phyloP scores from a whole-genome alignment of 169 alveolate genomes.

The Sarcocystis neurona region DNA sequence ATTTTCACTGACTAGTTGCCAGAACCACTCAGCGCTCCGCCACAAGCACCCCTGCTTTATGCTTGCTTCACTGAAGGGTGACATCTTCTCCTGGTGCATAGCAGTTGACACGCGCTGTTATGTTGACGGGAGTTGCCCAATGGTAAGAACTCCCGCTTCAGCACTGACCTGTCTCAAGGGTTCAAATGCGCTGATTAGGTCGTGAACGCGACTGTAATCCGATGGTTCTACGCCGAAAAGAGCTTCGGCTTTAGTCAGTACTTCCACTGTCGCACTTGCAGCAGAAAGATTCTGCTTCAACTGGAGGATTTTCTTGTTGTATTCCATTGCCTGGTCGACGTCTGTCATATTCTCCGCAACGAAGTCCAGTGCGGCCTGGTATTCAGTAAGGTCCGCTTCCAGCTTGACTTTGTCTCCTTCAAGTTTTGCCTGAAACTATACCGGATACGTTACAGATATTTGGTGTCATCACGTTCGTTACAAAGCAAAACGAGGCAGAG shows the following conservation, averaged over 20 bases:
- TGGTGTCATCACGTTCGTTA: neutral
- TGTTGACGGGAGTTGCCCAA: neutral
- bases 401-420: slow-evolving; percentile 39
- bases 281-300: slow-evolving; percentile 26
- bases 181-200: slow-evolving; percentile 36
- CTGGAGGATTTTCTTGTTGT: slow-evolving; percentile 17
- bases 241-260: slow-evolving; percentile 52
- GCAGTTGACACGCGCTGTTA: neutral
- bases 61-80: neutral
- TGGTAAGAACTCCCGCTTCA: neutral
- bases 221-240: slow-evolving; percentile 63
- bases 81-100: neutral
- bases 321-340: slow-evolving; percentile 12
- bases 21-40: neutral
- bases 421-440: slow-evolving; percentile 60
- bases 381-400: slow-evolving; percentile 25
- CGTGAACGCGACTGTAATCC: slow-evolving; percentile 50
- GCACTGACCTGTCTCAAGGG: slow-evolving; percentile 43
- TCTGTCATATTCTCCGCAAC: slow-evolving; percentile 30
- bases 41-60: neutral
- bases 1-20: neutral
- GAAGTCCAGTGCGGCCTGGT: slow-evolving; percentile 27
- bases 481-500: neutral
- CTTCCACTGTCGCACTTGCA: slow-evolving; percentile 41
- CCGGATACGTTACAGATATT: neutral